These are phyloP conservation scores for Lichina pygmaea DNA, from an alignment of 495 filamentous ascomycete species.

Conservation along the genomic window DNA sequence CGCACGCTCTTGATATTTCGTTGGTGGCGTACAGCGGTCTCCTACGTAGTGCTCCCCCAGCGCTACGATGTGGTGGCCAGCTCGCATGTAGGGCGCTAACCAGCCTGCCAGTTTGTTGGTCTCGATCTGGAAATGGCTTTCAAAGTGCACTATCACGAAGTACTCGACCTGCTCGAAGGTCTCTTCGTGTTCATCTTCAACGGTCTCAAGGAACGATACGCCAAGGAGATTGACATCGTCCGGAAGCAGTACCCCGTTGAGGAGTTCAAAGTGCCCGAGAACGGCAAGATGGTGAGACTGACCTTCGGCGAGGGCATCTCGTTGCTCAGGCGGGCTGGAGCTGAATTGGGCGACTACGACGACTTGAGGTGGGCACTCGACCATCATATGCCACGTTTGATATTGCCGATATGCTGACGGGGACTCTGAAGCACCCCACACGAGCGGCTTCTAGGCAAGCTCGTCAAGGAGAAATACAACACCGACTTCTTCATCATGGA, in stretches of 20 bases:
- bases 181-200: slow-evolving; percentile 20
- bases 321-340: slow-evolving; percentile 55
- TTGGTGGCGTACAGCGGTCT: too few species aligned
- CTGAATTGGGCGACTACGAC: slow-evolving; percentile 47
- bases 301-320: slow-evolving; percentile 68
- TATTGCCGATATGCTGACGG: neutral
- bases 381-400: slow-evolving; percentile 3
- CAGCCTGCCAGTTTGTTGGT: slow-evolving; percentile 11
- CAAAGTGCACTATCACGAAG: slow-evolving; percentile 19
- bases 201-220: slow-evolving; percentile 12
- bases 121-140: slow-evolving; percentile 21
- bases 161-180: slow-evolving; percentile 15
- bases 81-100: neutral
- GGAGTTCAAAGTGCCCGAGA: slow-evolving; percentile 21
- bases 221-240: slow-evolving; percentile 16
- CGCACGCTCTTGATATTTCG: neutral
- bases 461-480: slow-evolving; percentile 57
- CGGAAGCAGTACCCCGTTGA: slow-evolving; percentile 15
- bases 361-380: slow-evolving; percentile 32
- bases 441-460: slow-evolving; percentile 71
- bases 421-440: slow-evolving; percentile 29
- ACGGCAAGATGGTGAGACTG: slow-evolving; percentile 54
- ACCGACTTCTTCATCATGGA: slow-evolving; percentile 85
- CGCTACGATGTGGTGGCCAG: neutral
- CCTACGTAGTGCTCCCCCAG: neutral